Base-by-base conservation (phyloP, 306 rosid species). In the Cicer bijugum region DNA sequence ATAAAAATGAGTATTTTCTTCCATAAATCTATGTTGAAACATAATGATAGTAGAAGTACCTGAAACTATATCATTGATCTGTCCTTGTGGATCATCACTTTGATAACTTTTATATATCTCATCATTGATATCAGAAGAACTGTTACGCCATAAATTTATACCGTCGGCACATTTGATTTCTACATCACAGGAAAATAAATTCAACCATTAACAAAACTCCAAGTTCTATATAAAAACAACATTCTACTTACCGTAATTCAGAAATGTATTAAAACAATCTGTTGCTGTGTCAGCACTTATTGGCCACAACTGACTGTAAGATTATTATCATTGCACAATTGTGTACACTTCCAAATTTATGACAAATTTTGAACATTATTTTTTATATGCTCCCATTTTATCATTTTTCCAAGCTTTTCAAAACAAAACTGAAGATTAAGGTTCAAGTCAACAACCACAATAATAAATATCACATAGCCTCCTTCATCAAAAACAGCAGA, bases 101-200 rank as follows among this genome's bases (percentile, higher is more conserved):
- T 76, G 61, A 77, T 87, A 85, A 58, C 91, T 88, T 76, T 81
- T 65, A 58, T 72, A 89, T 4, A 93, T 74, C 86, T 86, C 89
- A 75, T 76, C 53, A 70, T 88, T 85, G 16, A 91, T 53, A 68
- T 71, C 90, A 43, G 83, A 57, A 56, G 91, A 82, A 71, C 65
- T 83, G 72, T 86, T 82, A 51, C 89, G 89, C 97, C 97, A 89
- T 83, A 89, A 79, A 52, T 5, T 37, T 77, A 80, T 76, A 38
- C 71, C 89, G 57, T 79, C 82, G 69, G 72, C 85, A 73, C 96
- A 91, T 28, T 2, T 55, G 46, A 86, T 67, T 75, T 82, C 91
- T 87, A 65, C 44, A 73, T 74, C 74, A 56, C 76, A 48, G 48
- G 42, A 59, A 75, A 82, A 81, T 52, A 69, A 40, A 62, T 69